Evolutionary conservation across 176 grass and related monocot genomes (phyloP).

Genomic region (Poa annua): DNA sequence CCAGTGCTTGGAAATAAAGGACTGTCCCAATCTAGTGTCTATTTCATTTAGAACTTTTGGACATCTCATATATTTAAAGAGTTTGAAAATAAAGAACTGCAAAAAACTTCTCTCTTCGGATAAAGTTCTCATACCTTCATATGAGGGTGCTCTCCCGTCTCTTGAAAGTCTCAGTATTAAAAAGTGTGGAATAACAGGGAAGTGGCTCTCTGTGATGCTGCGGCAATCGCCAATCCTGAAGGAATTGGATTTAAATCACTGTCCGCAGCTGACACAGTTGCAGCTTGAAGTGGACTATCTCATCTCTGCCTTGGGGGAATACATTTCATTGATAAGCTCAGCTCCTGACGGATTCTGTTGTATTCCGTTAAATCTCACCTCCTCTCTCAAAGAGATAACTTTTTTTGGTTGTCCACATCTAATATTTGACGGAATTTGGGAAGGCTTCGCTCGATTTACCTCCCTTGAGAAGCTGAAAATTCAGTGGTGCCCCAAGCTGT

Average conservation of each 20-base stretch:
- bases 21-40: slow-evolving; percentile 23
- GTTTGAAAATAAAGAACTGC: background rate
- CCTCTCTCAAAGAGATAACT: background rate
- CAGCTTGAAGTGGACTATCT: no score
- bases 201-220: slow-evolving; percentile 7
- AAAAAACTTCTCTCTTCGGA: background rate
- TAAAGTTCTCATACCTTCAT: background rate
- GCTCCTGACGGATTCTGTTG: background rate
- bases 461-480: background rate
- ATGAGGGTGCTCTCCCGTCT: background rate
- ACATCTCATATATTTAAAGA: slow-evolving; percentile 40
- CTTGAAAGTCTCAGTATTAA: background rate
- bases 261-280: background rate
- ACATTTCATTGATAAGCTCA: background rate
- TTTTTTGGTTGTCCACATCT: background rate
- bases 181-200: background rate
- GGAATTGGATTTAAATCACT: background rate
- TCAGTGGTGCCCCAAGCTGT: background rate
- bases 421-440: background rate
- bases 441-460: background rate
- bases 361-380: background rate
- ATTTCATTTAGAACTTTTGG: slow-evolving; percentile 23
- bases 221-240: background rate
- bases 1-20: background rate
- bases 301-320: no score